Evolutionary conservation across 768 basidiomycete species (phyloP).

Genomic region (Boletus subparvulus): DNA sequence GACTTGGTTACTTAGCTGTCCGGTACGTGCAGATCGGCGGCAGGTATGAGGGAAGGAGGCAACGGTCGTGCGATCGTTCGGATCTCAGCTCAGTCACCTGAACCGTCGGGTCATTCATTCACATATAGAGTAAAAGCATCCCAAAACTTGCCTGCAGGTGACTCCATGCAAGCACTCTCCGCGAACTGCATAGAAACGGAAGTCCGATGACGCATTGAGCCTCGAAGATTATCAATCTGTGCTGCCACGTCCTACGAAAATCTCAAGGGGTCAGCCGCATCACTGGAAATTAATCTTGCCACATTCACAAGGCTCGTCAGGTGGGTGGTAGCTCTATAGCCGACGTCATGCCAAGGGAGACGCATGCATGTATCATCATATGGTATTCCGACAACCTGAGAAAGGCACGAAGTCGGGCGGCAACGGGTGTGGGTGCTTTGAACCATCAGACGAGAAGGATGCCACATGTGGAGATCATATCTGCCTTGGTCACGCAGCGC

Average conservation of each 20-base stretch:
- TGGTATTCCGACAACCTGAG: not conserved
- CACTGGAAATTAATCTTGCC: too few relatives aligned
- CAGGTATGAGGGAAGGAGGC: not conserved
- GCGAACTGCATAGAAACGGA: slow-evolving; percentile 7
- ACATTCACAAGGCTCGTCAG: not conserved
- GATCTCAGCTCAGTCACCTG: slow-evolving; percentile 19
- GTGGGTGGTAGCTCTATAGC: not conserved
- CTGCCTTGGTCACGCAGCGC: not conserved
- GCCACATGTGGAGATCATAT: not conserved
- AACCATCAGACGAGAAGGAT: not conserved
- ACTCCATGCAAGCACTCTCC: not conserved
- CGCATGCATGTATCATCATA: not conserved
- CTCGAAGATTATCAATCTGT: not conserved
- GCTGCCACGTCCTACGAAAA: slow-evolving; percentile 5
- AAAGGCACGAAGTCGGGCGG: not conserved
- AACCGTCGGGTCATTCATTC: slow-evolving; percentile 1
- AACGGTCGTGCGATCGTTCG: slow-evolving; percentile 5
- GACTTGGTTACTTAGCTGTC: too few relatives aligned
- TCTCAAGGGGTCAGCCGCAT: not conserved
- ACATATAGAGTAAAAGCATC: not conserved
- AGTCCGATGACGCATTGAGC: not conserved
- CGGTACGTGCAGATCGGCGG: not conserved
- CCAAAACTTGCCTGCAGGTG: not conserved
- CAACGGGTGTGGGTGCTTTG: not conserved
- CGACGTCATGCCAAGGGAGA: not conserved